A percentile compares a stretch with the other conserved stretches of the same genome.
These are phyloP conservation scores for Dionaea muscipula DNA, from an alignment of 179 eudicot species.

Conservation along the genomic window DNA sequence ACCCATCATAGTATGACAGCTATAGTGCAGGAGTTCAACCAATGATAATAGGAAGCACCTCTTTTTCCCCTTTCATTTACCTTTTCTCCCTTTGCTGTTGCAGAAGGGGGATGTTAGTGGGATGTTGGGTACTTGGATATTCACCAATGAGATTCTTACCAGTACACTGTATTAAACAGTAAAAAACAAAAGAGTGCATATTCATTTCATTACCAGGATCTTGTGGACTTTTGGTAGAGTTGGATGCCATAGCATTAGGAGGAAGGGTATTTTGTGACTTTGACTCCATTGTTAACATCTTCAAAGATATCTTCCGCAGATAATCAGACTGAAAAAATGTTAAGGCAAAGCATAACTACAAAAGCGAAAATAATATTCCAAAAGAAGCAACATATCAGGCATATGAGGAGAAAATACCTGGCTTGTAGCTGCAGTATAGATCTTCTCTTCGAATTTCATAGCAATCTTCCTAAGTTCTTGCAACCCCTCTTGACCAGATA, in stretches of 20 bases:
- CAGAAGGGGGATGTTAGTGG: too few relatives aligned
- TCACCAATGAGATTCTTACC: too few relatives aligned
- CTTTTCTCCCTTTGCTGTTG: too few relatives aligned
- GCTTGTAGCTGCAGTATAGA: slow-evolving; percentile 65
- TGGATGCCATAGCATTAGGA: slow-evolving; percentile 50
- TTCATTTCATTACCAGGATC: slow-evolving; percentile 51
- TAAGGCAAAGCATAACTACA: neutral
- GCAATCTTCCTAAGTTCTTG: slow-evolving; percentile 79
- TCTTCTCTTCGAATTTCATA: slow-evolving; percentile 82
- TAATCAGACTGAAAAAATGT: slow-evolving; percentile 60
- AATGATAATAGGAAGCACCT: too few relatives aligned
- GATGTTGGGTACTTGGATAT: too few relatives aligned
- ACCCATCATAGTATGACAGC: too few relatives aligned
- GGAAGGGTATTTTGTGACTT: slow-evolving; percentile 56
- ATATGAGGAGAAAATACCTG: slow-evolving; percentile 38
- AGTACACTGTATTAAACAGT: too few relatives aligned
- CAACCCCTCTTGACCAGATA: slow-evolving; percentile 69
- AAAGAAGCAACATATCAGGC: neutral
- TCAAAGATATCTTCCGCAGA: slow-evolving; percentile 77
- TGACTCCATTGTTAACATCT: slow-evolving; percentile 87
- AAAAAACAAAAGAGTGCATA: neutral
- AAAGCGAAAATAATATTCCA: neutral
- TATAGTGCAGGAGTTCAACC: too few relatives aligned
- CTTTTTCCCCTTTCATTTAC: too few relatives aligned
- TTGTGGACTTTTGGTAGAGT: slow-evolving; percentile 44